Evolutionary conservation across 768 basidiomycete species (phyloP).

Genomic region (Suillus subluteus): DNA sequence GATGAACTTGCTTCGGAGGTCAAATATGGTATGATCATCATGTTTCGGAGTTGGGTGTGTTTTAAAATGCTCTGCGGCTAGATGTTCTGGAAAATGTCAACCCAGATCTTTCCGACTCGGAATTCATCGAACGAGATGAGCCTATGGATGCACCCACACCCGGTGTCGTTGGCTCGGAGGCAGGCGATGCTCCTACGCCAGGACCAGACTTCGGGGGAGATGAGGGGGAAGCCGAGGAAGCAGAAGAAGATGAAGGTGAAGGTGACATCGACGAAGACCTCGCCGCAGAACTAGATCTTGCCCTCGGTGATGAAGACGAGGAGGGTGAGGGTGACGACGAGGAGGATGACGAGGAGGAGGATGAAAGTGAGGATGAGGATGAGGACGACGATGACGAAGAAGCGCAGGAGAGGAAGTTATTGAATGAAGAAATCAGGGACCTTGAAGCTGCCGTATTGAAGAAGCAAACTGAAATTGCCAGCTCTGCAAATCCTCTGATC

Average conservation of each 20-base stretch:
- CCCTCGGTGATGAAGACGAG: slow-evolving; percentile 72
- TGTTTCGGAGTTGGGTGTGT: background rate
- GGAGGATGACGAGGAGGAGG: slow-evolving; percentile 62
- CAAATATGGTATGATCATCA: slow-evolving; percentile 62
- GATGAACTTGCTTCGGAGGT: slow-evolving; percentile 77
- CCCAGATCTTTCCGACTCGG: slow-evolving; percentile 88
- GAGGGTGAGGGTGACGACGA: slow-evolving; percentile 70
- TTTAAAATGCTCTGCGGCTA: slow-evolving; percentile 32
- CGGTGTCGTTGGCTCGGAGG: slow-evolving; percentile 66
- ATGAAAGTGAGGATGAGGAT: slow-evolving; percentile 46
- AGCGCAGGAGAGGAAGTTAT: slow-evolving; percentile 72
- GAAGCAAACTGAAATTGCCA: slow-evolving; percentile 82
- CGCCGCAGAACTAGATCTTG: slow-evolving; percentile 85
- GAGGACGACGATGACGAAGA: slow-evolving; percentile 83
- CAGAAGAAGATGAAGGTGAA: slow-evolving; percentile 64
- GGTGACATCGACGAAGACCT: slow-evolving; percentile 89
- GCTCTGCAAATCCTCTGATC: slow-evolving; percentile 86
- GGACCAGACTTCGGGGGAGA: slow-evolving; percentile 55
- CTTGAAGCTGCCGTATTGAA: slow-evolving; percentile 86
- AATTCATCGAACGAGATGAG: slow-evolving; percentile 73
- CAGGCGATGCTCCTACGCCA: slow-evolving; percentile 64
- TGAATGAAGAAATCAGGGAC: slow-evolving; percentile 90
- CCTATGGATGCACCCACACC: slow-evolving; percentile 70
- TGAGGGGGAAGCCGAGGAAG: slow-evolving; percentile 61
- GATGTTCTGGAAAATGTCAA: slow-evolving; percentile 90